Conservation (phyloP, 2,329 filamentous ascomycete genomes). For the Exophiala sp. region DNA sequence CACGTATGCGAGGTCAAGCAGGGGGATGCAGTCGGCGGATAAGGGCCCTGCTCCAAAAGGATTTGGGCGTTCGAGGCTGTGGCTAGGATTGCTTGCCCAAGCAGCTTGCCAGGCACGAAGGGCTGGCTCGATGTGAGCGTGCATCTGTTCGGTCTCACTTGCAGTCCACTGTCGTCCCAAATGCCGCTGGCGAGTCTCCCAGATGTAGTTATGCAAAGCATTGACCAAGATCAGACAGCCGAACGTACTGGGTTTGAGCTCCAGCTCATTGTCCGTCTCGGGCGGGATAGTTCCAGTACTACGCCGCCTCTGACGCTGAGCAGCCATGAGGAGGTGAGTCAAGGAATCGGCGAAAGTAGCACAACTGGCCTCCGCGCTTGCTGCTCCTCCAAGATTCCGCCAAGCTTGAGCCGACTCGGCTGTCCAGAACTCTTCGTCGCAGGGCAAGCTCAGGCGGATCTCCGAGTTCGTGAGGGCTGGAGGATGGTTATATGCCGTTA, state of each 20-base stretch:
- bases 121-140: slow-evolving; percentile 87
- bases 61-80: slow-evolving; percentile 78
- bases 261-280: slow-evolving; percentile 45
- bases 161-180: slow-evolving; percentile 83
- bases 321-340: slow-evolving; percentile 71
- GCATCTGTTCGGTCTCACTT: slow-evolving; percentile 92
- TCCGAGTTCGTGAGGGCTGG: slow-evolving; percentile 92
- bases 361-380: slow-evolving; percentile 62
- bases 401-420: slow-evolving; percentile 80
- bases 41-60: slow-evolving; percentile 75
- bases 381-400: slow-evolving; percentile 66
- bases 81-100: slow-evolving; percentile 79
- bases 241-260: slow-evolving; percentile 79
- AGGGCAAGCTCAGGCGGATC: slow-evolving; percentile 80
- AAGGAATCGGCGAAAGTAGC: slow-evolving; percentile 77
- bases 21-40: slow-evolving; percentile 82
- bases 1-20: slow-evolving; percentile 87
- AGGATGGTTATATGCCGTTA: slow-evolving; percentile 87
- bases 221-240: slow-evolving; percentile 89
- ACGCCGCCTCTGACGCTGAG: slow-evolving; percentile 50
- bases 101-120: slow-evolving; percentile 90
- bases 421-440: slow-evolving; percentile 84
- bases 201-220: slow-evolving; percentile 94
- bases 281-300: slow-evolving; percentile 28
- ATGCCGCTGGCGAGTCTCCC: slow-evolving; percentile 90